Conservation (phyloP, 2,329 filamentous ascomycete genomes). For the Claviceps cyperi region DNA sequence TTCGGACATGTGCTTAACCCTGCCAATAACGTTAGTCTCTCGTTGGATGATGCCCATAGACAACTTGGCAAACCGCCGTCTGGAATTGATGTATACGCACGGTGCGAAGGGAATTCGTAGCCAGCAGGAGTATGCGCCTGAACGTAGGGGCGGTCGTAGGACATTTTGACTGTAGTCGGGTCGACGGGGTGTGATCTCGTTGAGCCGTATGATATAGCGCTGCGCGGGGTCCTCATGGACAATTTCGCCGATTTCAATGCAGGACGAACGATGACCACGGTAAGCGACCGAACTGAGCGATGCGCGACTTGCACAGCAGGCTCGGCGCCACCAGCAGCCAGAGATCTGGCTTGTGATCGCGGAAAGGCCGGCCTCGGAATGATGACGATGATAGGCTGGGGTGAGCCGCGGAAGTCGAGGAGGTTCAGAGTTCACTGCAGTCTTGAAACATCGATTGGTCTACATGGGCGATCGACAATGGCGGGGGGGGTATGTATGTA, state of each 20-base stretch:
- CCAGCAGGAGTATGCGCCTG: background rate
- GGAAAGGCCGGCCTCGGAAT: background rate
- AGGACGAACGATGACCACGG: too few relatives aligned
- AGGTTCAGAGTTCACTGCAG: background rate
- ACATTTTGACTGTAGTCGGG: background rate
- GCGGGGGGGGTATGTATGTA: background rate
- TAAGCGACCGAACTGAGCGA: background rate
- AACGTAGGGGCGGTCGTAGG: background rate
- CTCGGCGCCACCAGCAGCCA: background rate
- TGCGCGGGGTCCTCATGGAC: background rate
- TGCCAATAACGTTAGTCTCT: background rate
- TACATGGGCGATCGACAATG: background rate
- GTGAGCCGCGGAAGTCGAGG: background rate
- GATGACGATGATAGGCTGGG: background rate
- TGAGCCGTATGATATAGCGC: background rate
- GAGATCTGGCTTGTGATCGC: background rate
- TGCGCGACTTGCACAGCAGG: background rate
- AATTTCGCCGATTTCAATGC: background rate
- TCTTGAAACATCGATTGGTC: background rate
- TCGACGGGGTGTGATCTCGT: background rate
- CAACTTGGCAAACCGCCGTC: background rate
- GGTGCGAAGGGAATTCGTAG: background rate
- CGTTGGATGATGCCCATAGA: background rate
- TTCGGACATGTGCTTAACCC: background rate
- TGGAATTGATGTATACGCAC: background rate